These are phyloP conservation scores for Teunomyces barrocoloradensis DNA, from an alignment of 805 yeast genomes.

Conservation along the genomic window DNA sequence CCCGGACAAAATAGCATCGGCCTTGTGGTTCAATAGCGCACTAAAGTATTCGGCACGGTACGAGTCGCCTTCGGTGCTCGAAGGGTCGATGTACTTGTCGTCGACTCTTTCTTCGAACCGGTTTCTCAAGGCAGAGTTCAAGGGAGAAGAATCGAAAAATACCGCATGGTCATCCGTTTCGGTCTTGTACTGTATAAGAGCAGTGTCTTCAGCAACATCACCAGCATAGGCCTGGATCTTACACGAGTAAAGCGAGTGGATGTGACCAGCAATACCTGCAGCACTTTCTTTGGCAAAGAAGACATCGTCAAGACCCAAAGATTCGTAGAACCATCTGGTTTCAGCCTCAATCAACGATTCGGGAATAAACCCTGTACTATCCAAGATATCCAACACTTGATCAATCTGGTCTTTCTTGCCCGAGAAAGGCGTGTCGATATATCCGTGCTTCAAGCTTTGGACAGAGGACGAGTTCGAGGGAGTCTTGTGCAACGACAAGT, in stretches of 20 bases:
- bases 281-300: conserved; percentile 86
- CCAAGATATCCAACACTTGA: conserved; percentile 76
- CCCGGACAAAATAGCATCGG: conserved; percentile 46
- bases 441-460: conserved; percentile 50
- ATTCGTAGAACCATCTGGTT: conserved; percentile 83
- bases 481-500: conserved; percentile 22
- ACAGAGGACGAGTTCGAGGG: conserved; percentile 31
- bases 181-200: conserved; percentile 73
- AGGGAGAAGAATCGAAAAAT: conserved; percentile 69
- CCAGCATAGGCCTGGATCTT: conserved; percentile 84
- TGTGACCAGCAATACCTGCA: conserved; percentile 75
- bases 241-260: conserved; percentile 87
- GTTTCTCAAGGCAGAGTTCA: conserved; percentile 33
- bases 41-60: conserved; percentile 79
- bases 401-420: conserved; percentile 82
- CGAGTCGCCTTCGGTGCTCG: conserved; percentile 30
- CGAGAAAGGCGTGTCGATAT: conserved; percentile 69
- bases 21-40: conserved; percentile 52
- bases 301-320: conserved; percentile 86
- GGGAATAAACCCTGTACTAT: conserved; percentile 85
- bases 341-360: conserved; percentile 81
- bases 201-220: conserved; percentile 40
- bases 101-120: conserved; percentile 76
- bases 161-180: conserved; percentile 86
- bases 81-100: conserved; percentile 69